phyloP scores from a whole-genome alignment of 345 rosid genomes.

The Mallotus nudiflorus region DNA sequence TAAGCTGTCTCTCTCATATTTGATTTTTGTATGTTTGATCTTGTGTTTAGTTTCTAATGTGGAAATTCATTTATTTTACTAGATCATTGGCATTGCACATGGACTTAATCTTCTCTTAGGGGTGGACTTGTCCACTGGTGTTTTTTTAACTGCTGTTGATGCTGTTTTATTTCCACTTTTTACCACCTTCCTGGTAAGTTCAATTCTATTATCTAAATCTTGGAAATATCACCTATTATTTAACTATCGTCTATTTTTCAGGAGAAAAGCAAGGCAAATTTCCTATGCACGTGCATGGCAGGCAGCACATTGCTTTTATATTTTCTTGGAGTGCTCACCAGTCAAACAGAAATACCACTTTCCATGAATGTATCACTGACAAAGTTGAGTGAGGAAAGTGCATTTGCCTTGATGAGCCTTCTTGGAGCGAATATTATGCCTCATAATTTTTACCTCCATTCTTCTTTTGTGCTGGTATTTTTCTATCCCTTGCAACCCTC shows the following conservation, averaged over 20 bases:
- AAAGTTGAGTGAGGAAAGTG: slow-evolving; percentile 71
- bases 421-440: slow-evolving; percentile 98
- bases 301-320: slow-evolving; percentile 60
- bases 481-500: slow-evolving; percentile 11
- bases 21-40: not conserved
- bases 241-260: slow-evolving; percentile 32
- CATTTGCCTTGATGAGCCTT: slow-evolving; percentile 84
- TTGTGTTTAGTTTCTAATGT: slow-evolving; percentile 13
- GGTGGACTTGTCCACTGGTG: slow-evolving; percentile 73
- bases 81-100: slow-evolving; percentile 94
- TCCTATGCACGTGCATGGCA: slow-evolving; percentile 52
- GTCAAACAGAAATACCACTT: slow-evolving; percentile 77
- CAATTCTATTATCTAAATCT: slow-evolving; percentile 2
- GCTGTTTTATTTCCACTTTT: slow-evolving; percentile 82
- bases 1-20: not conserved
- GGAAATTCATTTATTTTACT: slow-evolving; percentile 29
- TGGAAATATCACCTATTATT: slow-evolving; percentile 13
- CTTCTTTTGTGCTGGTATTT: slow-evolving; percentile 75
- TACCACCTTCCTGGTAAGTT: slow-evolving; percentile 68
- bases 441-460: slow-evolving; percentile 96
- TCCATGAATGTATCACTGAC: slow-evolving; percentile 54
- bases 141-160: slow-evolving; percentile 84
- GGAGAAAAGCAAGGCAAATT: slow-evolving; percentile 67
- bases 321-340: slow-evolving; percentile 63
- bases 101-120: slow-evolving; percentile 87